phyloP scores from a whole-genome alignment of 805 yeast genomes.

The Metschnikowia proteae region DNA sequence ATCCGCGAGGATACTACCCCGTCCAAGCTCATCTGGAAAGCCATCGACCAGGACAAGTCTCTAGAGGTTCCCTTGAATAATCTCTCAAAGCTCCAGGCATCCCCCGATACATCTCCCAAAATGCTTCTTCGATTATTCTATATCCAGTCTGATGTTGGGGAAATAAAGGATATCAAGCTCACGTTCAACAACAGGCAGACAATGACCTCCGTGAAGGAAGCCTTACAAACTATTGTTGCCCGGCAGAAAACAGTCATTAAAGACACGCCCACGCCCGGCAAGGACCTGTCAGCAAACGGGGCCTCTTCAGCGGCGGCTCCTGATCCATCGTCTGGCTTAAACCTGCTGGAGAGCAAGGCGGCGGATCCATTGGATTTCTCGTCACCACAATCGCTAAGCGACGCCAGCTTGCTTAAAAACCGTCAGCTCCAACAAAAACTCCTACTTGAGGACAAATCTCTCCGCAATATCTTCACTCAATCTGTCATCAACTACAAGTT shows the following conservation, averaged over 20 bases:
- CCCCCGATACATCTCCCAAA: conserved; percentile 62
- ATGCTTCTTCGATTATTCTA: conserved; percentile 61
- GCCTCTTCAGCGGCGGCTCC: conserved; percentile 23
- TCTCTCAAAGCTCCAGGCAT: conserved; percentile 55
- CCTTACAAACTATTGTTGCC: conserved; percentile 65
- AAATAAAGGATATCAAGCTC: conserved; percentile 38
- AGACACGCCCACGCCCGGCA: conserved; percentile 23
- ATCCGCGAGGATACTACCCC: conserved; percentile 56
- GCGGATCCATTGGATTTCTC: conserved; percentile 20
- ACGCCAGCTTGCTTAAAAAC: conserved; percentile 58
- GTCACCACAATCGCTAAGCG: conserved; percentile 29
- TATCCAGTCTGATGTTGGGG: conserved; percentile 33
- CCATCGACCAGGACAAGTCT: conserved; percentile 45
- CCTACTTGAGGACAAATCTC: conserved; percentile 60
- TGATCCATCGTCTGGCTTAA: conserved; percentile 3
- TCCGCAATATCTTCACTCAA: conserved; percentile 78
- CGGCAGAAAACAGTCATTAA: conserved; percentile 54
- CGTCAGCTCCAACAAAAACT: conserved; percentile 75
- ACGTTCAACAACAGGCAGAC: conserved; percentile 68
- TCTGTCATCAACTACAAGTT: conserved; percentile 77
- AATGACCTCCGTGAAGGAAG: conserved; percentile 69
- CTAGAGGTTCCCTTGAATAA: conserved; percentile 34
- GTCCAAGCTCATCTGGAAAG: conserved; percentile 53
- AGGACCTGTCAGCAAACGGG: conserved; percentile 3
- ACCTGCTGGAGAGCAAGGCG: conserved; percentile 2